A percentile compares a stretch with the other conserved stretches of the same genome.
Conservation (phyloP, 805 yeast species). For the Candida endomychidarum region DNA sequence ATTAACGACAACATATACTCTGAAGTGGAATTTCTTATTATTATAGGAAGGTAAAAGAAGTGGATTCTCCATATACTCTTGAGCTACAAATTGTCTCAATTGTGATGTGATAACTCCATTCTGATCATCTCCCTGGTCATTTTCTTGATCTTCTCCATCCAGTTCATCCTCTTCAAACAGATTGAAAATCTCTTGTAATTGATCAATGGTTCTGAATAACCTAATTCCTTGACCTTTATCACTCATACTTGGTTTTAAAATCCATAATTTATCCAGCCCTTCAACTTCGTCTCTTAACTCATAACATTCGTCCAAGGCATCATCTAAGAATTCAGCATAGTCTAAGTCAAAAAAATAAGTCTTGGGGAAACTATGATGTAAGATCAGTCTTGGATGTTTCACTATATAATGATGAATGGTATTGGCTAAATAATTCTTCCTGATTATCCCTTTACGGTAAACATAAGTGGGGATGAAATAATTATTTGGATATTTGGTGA, state of each 20-base stretch:
- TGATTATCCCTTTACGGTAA: conserved; percentile 84
- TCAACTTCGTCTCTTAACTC: conserved; percentile 81
- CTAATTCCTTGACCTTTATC: conserved; percentile 97
- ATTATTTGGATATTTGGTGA: conserved; percentile 39
- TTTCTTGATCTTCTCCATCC: conserved; percentile 42
- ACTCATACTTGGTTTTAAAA: conserved; percentile 94
- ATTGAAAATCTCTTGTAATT: conserved; percentile 80
- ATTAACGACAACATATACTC: conserved; percentile 75
- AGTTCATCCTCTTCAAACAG: conserved; percentile 83
- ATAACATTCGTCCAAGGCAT: conserved; percentile 87
- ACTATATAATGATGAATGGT: conserved; percentile 73
- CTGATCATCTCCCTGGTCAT: conserved; percentile 34
- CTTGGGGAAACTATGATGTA: conserved; percentile 65
- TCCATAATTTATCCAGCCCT: conserved; percentile 66
- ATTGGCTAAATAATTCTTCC: conserved; percentile 87
- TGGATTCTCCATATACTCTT: conserved; percentile 73
- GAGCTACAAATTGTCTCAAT: conserved; percentile 86
- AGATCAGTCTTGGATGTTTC: conserved; percentile 69
- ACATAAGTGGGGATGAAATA: conserved; percentile 79
- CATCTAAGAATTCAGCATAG: conserved; percentile 94
- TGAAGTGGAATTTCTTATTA: conserved; percentile 80
- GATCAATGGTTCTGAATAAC: conserved; percentile 72
- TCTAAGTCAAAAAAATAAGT: conserved; percentile 83
- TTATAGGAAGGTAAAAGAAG: conserved; percentile 60
- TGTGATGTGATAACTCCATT: conserved; percentile 83